Conservation (phyloP, 2,329 filamentous ascomycete species). For the Diaporthe vaccinii region DNA sequence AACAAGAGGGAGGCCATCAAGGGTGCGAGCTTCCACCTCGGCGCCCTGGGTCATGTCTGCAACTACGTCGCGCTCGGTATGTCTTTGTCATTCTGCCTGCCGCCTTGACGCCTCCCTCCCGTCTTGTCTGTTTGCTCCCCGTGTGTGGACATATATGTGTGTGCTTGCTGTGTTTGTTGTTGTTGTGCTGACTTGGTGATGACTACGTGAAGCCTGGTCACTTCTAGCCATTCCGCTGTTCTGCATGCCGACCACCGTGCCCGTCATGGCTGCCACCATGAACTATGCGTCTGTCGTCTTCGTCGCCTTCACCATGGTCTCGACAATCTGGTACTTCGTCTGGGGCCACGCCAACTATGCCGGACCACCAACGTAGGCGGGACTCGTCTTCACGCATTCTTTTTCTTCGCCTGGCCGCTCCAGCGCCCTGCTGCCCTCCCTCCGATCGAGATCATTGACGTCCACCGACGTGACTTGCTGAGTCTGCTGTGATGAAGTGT, state of each 20-base stretch:
- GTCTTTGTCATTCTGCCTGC: conserved; percentile 33
- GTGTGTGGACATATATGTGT: conserved; percentile 1
- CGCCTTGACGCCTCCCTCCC: background rate
- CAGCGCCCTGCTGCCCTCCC: background rate
- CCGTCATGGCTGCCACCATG: conserved; percentile 70
- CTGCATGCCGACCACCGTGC: conserved; percentile 78
- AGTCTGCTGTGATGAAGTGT: conserved; percentile 34
- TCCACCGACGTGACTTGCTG: conserved; percentile 36
- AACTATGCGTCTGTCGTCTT: conserved; percentile 86
- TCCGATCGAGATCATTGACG: conserved; percentile 19
- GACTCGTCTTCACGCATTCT: conserved; percentile 19
- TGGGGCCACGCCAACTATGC: conserved; percentile 80
- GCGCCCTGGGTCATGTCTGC: conserved; percentile 69
- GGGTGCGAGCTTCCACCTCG: conserved; percentile 72
- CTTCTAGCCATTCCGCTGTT: conserved; percentile 78
- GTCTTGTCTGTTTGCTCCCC: background rate
- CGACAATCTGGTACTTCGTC: conserved; percentile 75
- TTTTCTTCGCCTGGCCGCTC: conserved; percentile 14
- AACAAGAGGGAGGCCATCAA: conserved; percentile 71
- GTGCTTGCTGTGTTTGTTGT: conserved; percentile 33
- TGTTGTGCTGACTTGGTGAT: conserved; percentile 47
- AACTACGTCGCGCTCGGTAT: conserved; percentile 75
- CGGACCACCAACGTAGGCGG: conserved; percentile 63
- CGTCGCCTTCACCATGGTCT: conserved; percentile 72
- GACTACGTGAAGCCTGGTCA: conserved; percentile 68